phyloP scores from a whole-genome alignment of 1,139 yeast genomes.

The Pneumocystis murina region DNA sequence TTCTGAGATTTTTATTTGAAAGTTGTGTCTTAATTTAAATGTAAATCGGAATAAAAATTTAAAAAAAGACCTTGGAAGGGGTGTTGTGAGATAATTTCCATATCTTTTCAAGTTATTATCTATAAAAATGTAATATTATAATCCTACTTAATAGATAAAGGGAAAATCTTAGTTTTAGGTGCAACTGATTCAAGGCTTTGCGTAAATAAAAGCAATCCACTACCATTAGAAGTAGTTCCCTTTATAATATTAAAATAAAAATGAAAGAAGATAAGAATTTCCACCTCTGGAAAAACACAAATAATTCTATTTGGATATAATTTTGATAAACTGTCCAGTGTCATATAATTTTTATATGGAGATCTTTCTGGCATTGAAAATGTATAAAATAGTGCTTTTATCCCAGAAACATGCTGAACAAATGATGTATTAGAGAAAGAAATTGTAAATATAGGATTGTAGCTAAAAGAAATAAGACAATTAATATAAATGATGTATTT shows the following conservation, averaged over 20 bases:
- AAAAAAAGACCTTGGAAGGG: slow-evolving; percentile 5
- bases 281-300: neutral
- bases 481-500: neutral
- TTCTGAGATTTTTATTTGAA: slow-evolving; percentile 4
- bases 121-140: neutral
- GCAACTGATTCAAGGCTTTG: slow-evolving; percentile 1
- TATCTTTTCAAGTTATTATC: neutral
- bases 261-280: neutral
- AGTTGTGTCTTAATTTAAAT: slow-evolving; percentile 4
- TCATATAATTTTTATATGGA: neutral
- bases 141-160: neutral
- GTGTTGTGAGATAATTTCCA: slow-evolving; percentile 6
- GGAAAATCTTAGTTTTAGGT: neutral
- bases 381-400: neutral
- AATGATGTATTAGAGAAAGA: neutral
- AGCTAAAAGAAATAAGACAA: neutral
- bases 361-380: neutral
- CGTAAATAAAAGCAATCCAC: slow-evolving; percentile 7
- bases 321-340: neutral
- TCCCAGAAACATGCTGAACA: neutral
- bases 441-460: neutral
- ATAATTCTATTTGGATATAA: neutral
- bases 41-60: slow-evolving; percentile 5
- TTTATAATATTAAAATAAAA: slow-evolving; percentile 5
- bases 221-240: slow-evolving; percentile 7